Evolutionary conservation across 345 rosid species (phyloP).

Genomic region (Gossypium rotundifolium): DNA sequence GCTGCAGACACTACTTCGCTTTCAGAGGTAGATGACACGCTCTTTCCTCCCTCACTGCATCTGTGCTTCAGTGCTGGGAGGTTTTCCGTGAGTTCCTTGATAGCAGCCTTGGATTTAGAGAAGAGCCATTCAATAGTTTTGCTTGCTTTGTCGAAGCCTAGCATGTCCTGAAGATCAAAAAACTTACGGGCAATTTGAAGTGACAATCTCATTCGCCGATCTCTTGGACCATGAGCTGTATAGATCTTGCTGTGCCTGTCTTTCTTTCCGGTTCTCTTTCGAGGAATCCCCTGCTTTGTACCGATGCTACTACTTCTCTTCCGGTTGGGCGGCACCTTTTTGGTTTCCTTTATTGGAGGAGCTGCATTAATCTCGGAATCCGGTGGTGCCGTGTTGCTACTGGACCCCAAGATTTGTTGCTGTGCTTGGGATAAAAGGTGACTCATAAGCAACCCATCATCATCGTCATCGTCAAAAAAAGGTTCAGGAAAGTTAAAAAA

Average conservation of each 20-base stretch:
- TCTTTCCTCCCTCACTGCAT: conserved; percentile 11
- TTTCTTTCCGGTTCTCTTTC: conserved; percentile 40
- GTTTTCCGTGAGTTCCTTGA: conserved; percentile 49
- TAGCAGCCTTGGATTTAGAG: conserved; percentile 60
- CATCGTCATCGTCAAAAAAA: conserved; percentile 17
- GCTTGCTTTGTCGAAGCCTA: conserved; percentile 77
- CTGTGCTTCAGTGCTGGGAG: conserved; percentile 18
- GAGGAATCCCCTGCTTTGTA: conserved; percentile 23
- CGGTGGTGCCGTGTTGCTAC: not conserved
- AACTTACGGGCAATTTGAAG: conserved; percentile 61
- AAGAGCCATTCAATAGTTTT: conserved; percentile 78
- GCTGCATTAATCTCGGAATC: conserved; percentile 7
- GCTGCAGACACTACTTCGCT: conserved; percentile 34
- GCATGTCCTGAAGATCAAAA: conserved; percentile 72
- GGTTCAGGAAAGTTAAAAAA: conserved; percentile 22
- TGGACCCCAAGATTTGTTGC: conserved; percentile 15
- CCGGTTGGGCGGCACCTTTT: conserved; percentile 18
- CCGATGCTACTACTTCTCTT: conserved; percentile 7
- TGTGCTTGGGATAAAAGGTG: conserved; percentile 15
- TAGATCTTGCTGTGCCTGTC: conserved; percentile 83
- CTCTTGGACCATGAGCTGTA: conserved; percentile 69
- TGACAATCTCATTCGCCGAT: conserved; percentile 68
- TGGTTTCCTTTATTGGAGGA: conserved; percentile 16
- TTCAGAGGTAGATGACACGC: conserved; percentile 31
- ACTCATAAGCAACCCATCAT: conserved; percentile 17